Evolutionary conservation across 1,284 basidiomycete genomes (phyloP).

Genomic region (Marasmius oreades): DNA sequence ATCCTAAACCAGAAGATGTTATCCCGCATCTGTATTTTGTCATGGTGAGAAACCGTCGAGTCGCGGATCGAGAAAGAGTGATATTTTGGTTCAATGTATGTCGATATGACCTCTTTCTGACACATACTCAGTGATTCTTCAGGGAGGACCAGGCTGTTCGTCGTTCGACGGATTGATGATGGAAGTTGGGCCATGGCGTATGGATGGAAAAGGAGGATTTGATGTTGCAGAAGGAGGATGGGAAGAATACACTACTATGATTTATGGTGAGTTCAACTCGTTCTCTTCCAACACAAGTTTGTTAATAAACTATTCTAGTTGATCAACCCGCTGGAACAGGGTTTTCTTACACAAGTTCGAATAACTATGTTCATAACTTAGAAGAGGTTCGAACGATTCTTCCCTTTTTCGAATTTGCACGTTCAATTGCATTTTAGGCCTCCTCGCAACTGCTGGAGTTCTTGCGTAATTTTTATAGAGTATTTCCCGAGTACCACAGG

Average conservation of each 20-base stretch:
- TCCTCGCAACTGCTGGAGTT: conserved; percentile 82
- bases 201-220: conserved; percentile 78
- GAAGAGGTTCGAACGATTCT: conserved; percentile 48
- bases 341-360: conserved; percentile 85
- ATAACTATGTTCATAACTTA: conserved; percentile 81
- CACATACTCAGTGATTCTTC: not conserved
- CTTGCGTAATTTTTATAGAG: conserved; percentile 79
- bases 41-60: conserved; percentile 83
- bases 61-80: conserved; percentile 83
- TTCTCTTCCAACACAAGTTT: conserved; percentile 7
- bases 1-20: conserved; percentile 48
- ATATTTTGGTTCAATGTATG: conserved; percentile 96
- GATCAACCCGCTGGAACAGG: conserved; percentile 98
- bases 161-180: conserved; percentile 98
- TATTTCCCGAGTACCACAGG: conserved; percentile 85
- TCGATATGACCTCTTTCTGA: conserved; percentile 8
- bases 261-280: conserved; percentile 68
- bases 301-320: conserved; percentile 53
- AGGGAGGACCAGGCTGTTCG: conserved; percentile 96
- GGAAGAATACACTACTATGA: conserved; percentile 98
- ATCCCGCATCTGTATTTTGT: conserved; percentile 88
- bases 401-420: not conserved
- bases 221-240: conserved; percentile 86
- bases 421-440: conserved; percentile 45
- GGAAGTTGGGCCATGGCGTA: conserved; percentile 93